Evolutionary conservation across 2,329 filamentous ascomycete genomes (phyloP), one percentile per base, ranked within the genome.

Genomic region (Botryotinia calthae): DNA sequence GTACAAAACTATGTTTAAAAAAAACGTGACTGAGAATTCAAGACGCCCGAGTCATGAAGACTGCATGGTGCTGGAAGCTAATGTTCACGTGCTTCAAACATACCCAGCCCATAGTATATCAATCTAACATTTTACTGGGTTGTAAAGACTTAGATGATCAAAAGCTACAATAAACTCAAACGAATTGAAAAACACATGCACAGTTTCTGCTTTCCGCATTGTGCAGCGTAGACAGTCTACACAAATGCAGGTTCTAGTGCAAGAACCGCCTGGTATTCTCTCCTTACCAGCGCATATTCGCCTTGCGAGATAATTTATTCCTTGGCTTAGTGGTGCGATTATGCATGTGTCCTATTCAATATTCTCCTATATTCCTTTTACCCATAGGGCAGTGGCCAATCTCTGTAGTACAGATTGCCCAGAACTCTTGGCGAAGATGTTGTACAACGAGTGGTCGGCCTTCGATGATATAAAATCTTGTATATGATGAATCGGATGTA

Each of bases 401-500:
- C 14, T 40, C n/a, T 28, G 65, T 68, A 22, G 34, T 42, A 56
- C 48, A 56, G 34, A 16, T 68, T 56, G 51, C n/a, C 48, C 65
- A 56, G 65, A 44, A 56, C n/a, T 16, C 48, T 68, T 44, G 65
- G 65, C 65, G 34, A 68, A 31, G 10, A 42, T 56, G n/a, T 25
- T 56, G 65, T 56, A 56, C 48, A 6, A 58, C n/a, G 7, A 56
- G 28, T 42, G 42, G 64, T 56, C n/a, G 40, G 34, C 65, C 48
- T 28, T 56, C 10, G 34, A 56, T n/a, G 22, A 56, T 42, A 56
- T 16, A 31, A 42, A 18, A 16, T 67, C 5, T 10, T 31, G 2
- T 14, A 40, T 48, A 37, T 67, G 34, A 12, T 18, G 48, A 44
- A 10, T 42, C 8, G 22, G 20, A 25, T n/a, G 34, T 40, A 46